Evolutionary conservation across 768 basidiomycete genomes (phyloP), one percentile per base, ranked within the genome.

Genomic region (Amanita fuliginea): DNA sequence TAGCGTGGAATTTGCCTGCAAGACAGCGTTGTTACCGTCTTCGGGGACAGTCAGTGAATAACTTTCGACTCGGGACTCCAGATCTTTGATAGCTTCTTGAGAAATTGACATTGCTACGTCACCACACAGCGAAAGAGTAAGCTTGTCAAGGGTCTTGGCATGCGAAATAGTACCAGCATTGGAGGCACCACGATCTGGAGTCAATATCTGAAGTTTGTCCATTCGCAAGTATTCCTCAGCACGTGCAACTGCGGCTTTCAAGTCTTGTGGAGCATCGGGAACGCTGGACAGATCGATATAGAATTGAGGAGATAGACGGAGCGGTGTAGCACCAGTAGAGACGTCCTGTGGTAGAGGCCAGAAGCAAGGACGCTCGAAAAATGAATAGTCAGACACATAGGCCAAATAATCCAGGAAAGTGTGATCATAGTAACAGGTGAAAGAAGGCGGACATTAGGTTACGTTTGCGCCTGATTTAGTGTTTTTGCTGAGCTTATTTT

Each of bases 1-100:
- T 45, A 88, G 63, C 0, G 81, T 77, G 37, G 80, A 78, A 55
- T 76, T 81, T 10, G 86, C 82, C 0, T 56, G 64, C 49, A 91
- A 62, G 1, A 63, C 68, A 13, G 80, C 83, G 19, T 61, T 61
- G 0, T 71, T 68, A 8, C 83, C 84, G 54, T 80, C 71, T 6
- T 64, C 61, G 2, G 82, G 81, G 13, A 88, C 65, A 13, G 58
- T 64, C 26, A 88, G 68, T 1, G 64, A 67, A 64, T 88, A 88
- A 2, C 68, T 67, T 63, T 90, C 86, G 44, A 72, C 68, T 40
- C 82, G 68, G 16, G 66, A 67, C 51, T 71, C 75, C 8, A 81
- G 52, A 6, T 70, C 67, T 19, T 62, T 64, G 19, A 77, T 65
- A 3, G 80, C 72, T 53, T 83, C 79, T 28, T 73, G 65, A 2